Evolutionary conservation across 352 stramenopile species (phyloP).

Genomic region (Globisporangium megalacanthum): DNA sequence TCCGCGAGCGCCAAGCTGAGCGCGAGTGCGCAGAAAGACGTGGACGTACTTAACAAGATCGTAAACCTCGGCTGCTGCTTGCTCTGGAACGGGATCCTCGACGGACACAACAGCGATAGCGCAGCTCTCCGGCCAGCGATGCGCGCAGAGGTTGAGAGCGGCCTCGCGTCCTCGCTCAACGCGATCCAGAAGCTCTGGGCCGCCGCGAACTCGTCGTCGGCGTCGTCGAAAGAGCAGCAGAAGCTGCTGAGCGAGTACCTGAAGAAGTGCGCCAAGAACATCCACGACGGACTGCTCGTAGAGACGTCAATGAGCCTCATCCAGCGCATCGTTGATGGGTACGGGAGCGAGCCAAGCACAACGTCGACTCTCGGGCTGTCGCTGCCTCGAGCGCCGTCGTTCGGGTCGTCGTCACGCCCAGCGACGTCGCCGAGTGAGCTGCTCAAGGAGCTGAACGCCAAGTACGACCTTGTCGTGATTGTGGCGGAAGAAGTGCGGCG

Average conservation of each 20-base stretch:
- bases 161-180: conserved; percentile 69
- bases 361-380: conserved; percentile 30
- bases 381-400: conserved; percentile 20
- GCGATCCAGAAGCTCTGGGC: conserved; percentile 63
- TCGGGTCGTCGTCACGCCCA: conserved; percentile 16
- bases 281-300: conserved; percentile 42
- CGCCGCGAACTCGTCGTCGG: conserved; percentile 29
- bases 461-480: conserved; percentile 49
- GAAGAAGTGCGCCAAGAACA: conserved; percentile 65
- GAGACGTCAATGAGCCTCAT: conserved; percentile 80
- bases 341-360: conserved; percentile 28
- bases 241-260: conserved; percentile 70
- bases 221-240: conserved; percentile 65
- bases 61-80: conserved; percentile 67
- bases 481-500: conserved; percentile 53
- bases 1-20: conserved; percentile 38
- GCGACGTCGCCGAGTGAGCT: conserved; percentile 47
- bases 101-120: conserved; percentile 5
- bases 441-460: conserved; percentile 63
- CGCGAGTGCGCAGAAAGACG: conserved; percentile 50
- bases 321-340: conserved; percentile 52
- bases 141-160: conserved; percentile 43
- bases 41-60: conserved; percentile 70
- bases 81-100: conserved; percentile 69
- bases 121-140: conserved; percentile 25